phyloP scores from a whole-genome alignment of 495 filamentous ascomycete genomes.

The Pseudomonodictys pantanalensis region DNA sequence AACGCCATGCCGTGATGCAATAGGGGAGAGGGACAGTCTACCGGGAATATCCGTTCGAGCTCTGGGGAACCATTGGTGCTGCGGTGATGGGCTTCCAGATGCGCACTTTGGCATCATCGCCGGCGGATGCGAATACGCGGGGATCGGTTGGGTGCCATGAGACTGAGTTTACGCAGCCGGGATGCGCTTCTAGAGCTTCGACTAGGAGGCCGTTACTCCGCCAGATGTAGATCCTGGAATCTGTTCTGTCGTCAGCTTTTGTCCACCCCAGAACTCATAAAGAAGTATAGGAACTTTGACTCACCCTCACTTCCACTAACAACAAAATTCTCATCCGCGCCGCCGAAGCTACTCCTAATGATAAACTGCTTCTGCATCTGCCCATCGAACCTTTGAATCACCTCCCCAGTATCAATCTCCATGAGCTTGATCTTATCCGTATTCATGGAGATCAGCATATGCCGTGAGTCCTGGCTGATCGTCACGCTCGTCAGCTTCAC shows the following conservation, averaged over 20 bases:
- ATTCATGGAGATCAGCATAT: conserved; percentile 77
- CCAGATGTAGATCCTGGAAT: conserved; percentile 82
- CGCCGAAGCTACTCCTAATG: conserved; percentile 81
- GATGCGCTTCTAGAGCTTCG: conserved; percentile 72
- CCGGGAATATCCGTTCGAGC: conserved; percentile 11
- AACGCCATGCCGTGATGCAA: conserved; percentile 4
- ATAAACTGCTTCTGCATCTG: conserved; percentile 69
- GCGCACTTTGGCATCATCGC: conserved; percentile 80
- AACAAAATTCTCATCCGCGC: conserved; percentile 86
- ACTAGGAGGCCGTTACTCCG: conserved; percentile 73
- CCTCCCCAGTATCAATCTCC: conserved; percentile 68
- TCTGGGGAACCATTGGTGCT: neutral
- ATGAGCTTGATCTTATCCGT: conserved; percentile 73
- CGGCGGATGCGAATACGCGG: conserved; percentile 84
- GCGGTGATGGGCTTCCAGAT: conserved; percentile 47
- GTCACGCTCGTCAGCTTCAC: conserved; percentile 68
- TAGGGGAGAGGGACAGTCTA: neutral
- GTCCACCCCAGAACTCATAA: neutral
- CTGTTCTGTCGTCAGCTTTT: conserved; percentile 39
- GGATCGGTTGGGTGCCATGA: conserved; percentile 84
- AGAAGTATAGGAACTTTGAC: neutral
- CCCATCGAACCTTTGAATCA: conserved; percentile 70
- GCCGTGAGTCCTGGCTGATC: conserved; percentile 73
- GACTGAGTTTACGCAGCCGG: conserved; percentile 81
- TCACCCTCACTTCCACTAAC: conserved; percentile 88